Conservation (phyloP, 371 early-diverging fungal species). For the Massospora cicadina region DNA sequence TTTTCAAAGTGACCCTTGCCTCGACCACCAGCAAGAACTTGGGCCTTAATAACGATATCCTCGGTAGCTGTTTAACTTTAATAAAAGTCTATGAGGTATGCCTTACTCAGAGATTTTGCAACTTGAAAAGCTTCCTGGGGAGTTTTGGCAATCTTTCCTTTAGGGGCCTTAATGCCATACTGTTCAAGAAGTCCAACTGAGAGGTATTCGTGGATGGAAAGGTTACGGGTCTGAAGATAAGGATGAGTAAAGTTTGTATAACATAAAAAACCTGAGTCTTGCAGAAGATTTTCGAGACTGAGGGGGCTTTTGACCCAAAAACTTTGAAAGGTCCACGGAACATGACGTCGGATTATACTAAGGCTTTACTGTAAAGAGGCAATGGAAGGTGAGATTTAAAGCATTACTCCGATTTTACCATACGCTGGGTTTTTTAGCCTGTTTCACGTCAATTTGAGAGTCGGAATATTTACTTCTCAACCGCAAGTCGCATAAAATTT, state of each 20-base stretch:
- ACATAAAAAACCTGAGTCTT: neutral
- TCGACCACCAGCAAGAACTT: slow-evolving; percentile 97
- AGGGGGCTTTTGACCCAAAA: neutral
- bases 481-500: too few species aligned
- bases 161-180: slow-evolving; percentile 82
- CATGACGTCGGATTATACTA: too few species aligned
- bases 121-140: slow-evolving; percentile 75
- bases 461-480: too few species aligned
- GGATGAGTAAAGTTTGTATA: neutral
- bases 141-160: slow-evolving; percentile 76
- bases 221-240: slow-evolving; percentile 45
- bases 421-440: too few species aligned
- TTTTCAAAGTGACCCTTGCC: slow-evolving; percentile 93
- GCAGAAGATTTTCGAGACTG: neutral
- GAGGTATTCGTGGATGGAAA: slow-evolving; percentile 93
- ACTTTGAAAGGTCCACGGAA: neutral
- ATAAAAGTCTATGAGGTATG: slow-evolving; percentile 2
- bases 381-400: too few species aligned
- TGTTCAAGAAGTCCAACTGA: slow-evolving; percentile 80
- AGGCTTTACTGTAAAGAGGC: too few species aligned
- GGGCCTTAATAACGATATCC: slow-evolving; percentile 95
- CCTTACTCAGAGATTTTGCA: slow-evolving; percentile 66
- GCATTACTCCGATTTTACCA: too few species aligned
- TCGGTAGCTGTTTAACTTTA: slow-evolving; percentile 27
- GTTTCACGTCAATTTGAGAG: too few species aligned